Base-by-base conservation (phyloP, 1,139 yeast species). In the Geotrichum candidum region DNA sequence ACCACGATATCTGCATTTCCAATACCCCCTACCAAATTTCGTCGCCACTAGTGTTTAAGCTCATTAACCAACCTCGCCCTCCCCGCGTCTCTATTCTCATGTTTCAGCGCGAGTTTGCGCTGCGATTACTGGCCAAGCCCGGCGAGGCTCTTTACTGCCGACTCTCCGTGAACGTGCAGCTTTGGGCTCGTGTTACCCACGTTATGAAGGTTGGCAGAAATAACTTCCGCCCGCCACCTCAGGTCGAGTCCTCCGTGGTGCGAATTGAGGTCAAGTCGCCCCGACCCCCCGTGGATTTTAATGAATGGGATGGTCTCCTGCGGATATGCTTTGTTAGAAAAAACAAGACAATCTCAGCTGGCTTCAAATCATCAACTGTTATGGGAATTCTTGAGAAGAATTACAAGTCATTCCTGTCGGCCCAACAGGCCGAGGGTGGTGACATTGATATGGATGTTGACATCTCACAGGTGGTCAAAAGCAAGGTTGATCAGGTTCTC, bases 161-260 rank as follows among this genome's bases (percentile, higher is more conserved):
- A 69, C 80, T 94, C 62, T 87, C 96, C 25, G 99, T 96, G 45
- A 95, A 94, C 72, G 98, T 94, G 0, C 99, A 94, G 72, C 92
- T 94, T 98, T 94, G 99, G 98, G 97, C 98, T 27, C 90, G 90
- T 67, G 97, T 95, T 27, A 91, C 96, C 7, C 99, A 94, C 75
- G 90, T 94, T 62, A 94, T 94, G 99, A 95, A 95, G 75, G 99
- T 94, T 51, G 98, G 99, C 41, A 87, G 86, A 72, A 95, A 95
- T 74, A 94, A 94, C 73, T 94, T 94, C 80, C 82, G 97, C 67
- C 99, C 99, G 50, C 99, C 99, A 25, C 99, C 99, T 62, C 94
- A 94, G 74, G 99, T 94, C 64, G 99, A 94, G 75, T 90, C 97
- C 0, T 87, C 96, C 52, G 99, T 94, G 57, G 98, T 94, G 25